Conservation (phyloP, 2,329 filamentous ascomycete genomes). For the Pseudogymnoascus sp. region DNA sequence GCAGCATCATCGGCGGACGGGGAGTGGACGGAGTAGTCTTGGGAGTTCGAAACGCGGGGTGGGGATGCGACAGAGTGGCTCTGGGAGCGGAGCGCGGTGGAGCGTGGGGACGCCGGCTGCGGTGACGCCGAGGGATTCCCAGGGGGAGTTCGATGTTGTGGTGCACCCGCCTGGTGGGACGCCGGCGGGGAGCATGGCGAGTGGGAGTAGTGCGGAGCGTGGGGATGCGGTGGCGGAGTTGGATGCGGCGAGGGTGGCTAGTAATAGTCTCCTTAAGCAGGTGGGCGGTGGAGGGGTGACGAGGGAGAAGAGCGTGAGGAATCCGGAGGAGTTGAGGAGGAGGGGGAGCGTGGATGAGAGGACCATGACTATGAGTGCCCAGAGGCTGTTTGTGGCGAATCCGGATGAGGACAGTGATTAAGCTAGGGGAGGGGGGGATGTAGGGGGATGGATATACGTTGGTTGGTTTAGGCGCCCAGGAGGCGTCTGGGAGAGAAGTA, state of each 20-base stretch:
- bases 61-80: neutral
- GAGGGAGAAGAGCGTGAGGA: constrained; percentile 57
- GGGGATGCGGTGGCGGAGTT: constrained; percentile 53
- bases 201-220: constrained; percentile 36
- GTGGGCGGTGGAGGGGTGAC: constrained; percentile 52
- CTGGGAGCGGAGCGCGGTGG: neutral
- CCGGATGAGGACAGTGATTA: constrained; percentile 46
- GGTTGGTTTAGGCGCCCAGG: neutral
- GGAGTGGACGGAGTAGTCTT: constrained; percentile 62
- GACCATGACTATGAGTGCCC: constrained; percentile 55
- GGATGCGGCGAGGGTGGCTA: constrained; percentile 41
- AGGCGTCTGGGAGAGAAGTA: neutral
- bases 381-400: constrained; percentile 76
- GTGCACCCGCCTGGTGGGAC: neutral
- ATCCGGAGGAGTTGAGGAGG: constrained; percentile 61
- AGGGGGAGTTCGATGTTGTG: neutral
- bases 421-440: too few relatives aligned
- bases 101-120: neutral
- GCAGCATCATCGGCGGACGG: constrained; percentile 57
- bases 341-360: constrained; percentile 75
- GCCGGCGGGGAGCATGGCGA: neutral
- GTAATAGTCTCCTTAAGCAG: constrained; percentile 45
- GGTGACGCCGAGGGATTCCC: neutral
- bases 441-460: too few relatives aligned
- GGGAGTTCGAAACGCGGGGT: constrained; percentile 28